Evolutionary conservation across 1,284 basidiomycete species (phyloP).

Genomic region (Heterobasidion occidentale): DNA sequence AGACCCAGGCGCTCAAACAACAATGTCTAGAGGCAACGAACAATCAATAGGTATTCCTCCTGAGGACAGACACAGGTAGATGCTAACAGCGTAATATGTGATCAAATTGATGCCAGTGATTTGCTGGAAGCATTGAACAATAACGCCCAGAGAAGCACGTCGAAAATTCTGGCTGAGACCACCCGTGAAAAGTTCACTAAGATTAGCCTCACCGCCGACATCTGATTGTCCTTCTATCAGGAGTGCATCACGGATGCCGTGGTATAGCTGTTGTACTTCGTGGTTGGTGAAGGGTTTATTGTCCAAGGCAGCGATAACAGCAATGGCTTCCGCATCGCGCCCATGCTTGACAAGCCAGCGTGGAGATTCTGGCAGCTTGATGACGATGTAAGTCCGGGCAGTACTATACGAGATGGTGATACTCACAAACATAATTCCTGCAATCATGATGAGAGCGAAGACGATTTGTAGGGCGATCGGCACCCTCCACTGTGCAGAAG

Average conservation of each 20-base stretch:
- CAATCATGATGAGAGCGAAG: slow-evolving; percentile 54
- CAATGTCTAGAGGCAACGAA: slow-evolving; percentile 31
- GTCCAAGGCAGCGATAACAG: slow-evolving; percentile 57
- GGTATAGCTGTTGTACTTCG: slow-evolving; percentile 45
- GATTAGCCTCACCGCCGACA: slow-evolving; percentile 18
- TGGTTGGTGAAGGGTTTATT: slow-evolving; percentile 44
- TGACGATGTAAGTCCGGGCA: neutral
- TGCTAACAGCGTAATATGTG: slow-evolving; percentile 44
- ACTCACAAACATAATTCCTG: slow-evolving; percentile 47
- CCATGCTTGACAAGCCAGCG: slow-evolving; percentile 57
- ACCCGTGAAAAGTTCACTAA: slow-evolving; percentile 48
- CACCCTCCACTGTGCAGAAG: slow-evolving; percentile 61
- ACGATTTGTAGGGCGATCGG: slow-evolving; percentile 62
- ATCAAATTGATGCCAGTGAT: slow-evolving; percentile 60
- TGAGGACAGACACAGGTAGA: slow-evolving; percentile 11
- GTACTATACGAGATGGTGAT: slow-evolving; percentile 13
- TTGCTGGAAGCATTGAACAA: slow-evolving; percentile 67
- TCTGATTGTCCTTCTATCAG: slow-evolving; percentile 25
- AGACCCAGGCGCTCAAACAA: slow-evolving; percentile 55
- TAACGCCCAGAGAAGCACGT: slow-evolving; percentile 47
- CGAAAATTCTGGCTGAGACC: slow-evolving; percentile 61
- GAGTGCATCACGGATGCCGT: slow-evolving; percentile 47
- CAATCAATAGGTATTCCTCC: neutral
- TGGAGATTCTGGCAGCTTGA: slow-evolving; percentile 61
- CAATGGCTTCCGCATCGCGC: slow-evolving; percentile 51